Evolutionary conservation across 345 rosid genomes (phyloP).

Genomic region (Lumnitzera racemosa): DNA sequence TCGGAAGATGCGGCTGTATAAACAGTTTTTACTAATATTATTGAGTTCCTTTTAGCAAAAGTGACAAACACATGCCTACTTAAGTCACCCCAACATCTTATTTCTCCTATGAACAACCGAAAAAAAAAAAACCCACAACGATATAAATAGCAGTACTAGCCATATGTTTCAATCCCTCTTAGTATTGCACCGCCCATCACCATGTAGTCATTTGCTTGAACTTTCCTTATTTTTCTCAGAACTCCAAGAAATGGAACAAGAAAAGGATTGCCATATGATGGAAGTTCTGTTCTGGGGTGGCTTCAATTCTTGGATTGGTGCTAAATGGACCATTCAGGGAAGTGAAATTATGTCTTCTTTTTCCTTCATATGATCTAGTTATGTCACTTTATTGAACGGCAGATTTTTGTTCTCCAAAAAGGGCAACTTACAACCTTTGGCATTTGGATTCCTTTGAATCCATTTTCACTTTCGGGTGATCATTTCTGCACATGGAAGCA

Average conservation of each 20-base stretch:
- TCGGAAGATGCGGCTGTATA: slow-evolving; percentile 41
- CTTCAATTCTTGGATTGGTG: background rate
- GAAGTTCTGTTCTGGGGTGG: background rate
- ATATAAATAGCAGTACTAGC: background rate
- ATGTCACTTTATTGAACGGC: slow-evolving; percentile 5
- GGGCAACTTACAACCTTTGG: slow-evolving; percentile 68
- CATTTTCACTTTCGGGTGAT: slow-evolving; percentile 5
- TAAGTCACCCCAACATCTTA: slow-evolving; percentile 31
- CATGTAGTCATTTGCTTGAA: slow-evolving; percentile 4
- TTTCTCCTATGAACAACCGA: slow-evolving; percentile 20
- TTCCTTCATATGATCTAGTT: background rate
- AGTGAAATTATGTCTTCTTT: no score
- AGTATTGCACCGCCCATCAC: background rate
- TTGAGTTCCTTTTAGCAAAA: slow-evolving; percentile 11
- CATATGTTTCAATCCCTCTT: no score
- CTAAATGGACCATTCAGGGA: background rate
- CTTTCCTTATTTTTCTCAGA: no score
- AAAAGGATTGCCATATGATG: no score
- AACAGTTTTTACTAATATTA: slow-evolving; percentile 4
- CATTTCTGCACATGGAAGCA: background rate
- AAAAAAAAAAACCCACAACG: no score
- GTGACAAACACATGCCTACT: slow-evolving; percentile 15
- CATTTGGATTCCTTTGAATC: slow-evolving; percentile 21
- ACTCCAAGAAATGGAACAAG: no score
- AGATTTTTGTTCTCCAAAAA: slow-evolving; percentile 18